phyloP scores from a whole-genome alignment of 2,329 filamentous ascomycete genomes.

The Ambrosiella xylebori region DNA sequence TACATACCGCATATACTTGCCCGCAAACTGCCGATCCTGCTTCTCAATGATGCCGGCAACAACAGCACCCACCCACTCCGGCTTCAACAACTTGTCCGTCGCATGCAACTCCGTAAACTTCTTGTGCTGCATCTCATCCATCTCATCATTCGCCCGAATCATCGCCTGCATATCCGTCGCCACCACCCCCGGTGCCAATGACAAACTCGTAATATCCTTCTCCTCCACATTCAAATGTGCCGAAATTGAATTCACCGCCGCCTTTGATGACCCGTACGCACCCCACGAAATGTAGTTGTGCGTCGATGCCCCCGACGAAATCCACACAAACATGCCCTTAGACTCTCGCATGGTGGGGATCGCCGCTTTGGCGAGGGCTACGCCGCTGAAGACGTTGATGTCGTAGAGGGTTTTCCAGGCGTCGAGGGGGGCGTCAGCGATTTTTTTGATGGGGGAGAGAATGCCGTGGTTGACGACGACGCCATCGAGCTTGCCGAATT shows the following conservation, averaged over 20 bases:
- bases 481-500: constrained; percentile 61
- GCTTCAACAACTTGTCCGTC: constrained; percentile 54
- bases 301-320: constrained; percentile 60
- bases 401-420: constrained; percentile 66
- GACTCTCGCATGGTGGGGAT: constrained; percentile 50
- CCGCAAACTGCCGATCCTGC: constrained; percentile 50
- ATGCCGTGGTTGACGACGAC: constrained; percentile 79
- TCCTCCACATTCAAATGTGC: constrained; percentile 61
- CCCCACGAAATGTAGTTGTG: constrained; percentile 57
- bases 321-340: constrained; percentile 57
- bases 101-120: constrained; percentile 53
- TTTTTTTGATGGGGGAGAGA: constrained; percentile 54
- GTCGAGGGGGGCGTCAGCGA: constrained; percentile 49
- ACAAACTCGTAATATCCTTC: constrained; percentile 52
- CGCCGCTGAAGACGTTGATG: constrained; percentile 70
- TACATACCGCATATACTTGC: constrained; percentile 51
- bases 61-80: constrained; percentile 71
- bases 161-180: constrained; percentile 84
- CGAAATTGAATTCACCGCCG: constrained; percentile 64
- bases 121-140: constrained; percentile 41
- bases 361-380: constrained; percentile 55
- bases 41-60: constrained; percentile 62
- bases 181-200: constrained; percentile 63
- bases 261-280: constrained; percentile 68
- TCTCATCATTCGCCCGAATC: constrained; percentile 44